These are phyloP conservation scores for Cetradonia linearis DNA, from an alignment of 495 filamentous ascomycete genomes.

Conservation along the genomic window DNA sequence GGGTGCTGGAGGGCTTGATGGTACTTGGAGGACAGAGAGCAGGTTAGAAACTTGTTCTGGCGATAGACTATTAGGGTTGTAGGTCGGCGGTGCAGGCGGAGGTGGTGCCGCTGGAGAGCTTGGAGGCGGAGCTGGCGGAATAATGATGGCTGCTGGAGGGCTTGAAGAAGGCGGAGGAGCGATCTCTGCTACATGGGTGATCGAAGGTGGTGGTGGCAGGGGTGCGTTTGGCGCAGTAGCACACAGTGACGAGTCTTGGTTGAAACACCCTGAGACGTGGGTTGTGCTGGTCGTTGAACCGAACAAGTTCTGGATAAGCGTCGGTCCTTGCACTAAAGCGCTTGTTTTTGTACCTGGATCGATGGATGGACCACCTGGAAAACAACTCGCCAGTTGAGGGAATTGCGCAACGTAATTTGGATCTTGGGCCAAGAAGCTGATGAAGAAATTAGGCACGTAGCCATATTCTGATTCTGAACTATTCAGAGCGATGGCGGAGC, in stretches of 20 bases:
- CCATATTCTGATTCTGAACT: slow-evolving; percentile 11
- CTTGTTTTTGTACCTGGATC: slow-evolving; percentile 6
- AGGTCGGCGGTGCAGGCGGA: background rate
- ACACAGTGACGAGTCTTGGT: background rate
- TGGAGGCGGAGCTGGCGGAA: background rate
- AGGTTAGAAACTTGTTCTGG: background rate
- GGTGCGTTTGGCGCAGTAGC: background rate
- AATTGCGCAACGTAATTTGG: slow-evolving; percentile 11
- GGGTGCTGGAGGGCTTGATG: background rate
- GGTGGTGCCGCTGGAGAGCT: background rate
- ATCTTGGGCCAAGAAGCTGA: slow-evolving; percentile 12
- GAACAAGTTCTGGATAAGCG: background rate
- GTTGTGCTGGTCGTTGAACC: background rate
- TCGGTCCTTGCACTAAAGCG: background rate
- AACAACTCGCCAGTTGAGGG: slow-evolving; percentile 12
- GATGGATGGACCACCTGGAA: slow-evolving; percentile 16
- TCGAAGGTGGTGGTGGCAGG: background rate
- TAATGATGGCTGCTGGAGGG: background rate
- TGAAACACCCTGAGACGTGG: slow-evolving; percentile 7
- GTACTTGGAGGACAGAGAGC: background rate
- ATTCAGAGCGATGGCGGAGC: background rate
- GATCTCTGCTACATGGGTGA: background rate
- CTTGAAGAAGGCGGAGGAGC: no score
- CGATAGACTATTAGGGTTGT: background rate
- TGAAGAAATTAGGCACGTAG: slow-evolving; percentile 17